A percentile compares a stretch with the other conserved stretches of the same genome.
Conservation (phyloP, 805 yeast genomes). For the Candida rishiriensis region DNA sequence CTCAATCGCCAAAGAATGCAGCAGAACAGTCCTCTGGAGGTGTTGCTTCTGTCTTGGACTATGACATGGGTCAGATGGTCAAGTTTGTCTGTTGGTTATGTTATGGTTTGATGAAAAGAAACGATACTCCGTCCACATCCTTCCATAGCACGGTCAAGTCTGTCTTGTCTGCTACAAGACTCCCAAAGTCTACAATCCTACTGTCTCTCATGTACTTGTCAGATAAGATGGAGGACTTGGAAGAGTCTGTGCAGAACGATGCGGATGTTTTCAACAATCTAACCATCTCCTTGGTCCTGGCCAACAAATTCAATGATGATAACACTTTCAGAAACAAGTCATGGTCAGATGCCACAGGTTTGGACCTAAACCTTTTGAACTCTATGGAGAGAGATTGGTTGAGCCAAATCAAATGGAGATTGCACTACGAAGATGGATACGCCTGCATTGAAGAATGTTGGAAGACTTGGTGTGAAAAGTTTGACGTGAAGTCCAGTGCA, state of each 20-base stretch:
- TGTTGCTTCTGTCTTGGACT: constrained; percentile 71
- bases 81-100: constrained; percentile 74
- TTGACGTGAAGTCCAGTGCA: constrained; percentile 10
- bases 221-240: constrained; percentile 42
- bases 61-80: constrained; percentile 74
- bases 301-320: constrained; percentile 94
- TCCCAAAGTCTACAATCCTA: constrained; percentile 77
- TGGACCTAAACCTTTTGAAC: constrained; percentile 58
- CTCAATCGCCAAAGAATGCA: constrained; percentile 4
- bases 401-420: constrained; percentile 24
- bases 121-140: constrained; percentile 39
- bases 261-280: constrained; percentile 49
- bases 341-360: constrained; percentile 95
- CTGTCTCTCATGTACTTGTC: constrained; percentile 76
- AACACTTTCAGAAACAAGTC: constrained; percentile 92
- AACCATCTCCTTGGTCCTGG: constrained; percentile 69
- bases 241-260: constrained; percentile 26
- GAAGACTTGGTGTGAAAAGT: constrained; percentile 33
- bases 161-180: constrained; percentile 80
- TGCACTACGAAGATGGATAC: constrained; percentile 29
- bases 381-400: constrained; percentile 57
- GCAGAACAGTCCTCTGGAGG: constrained; percentile 52
- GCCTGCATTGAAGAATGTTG: constrained; percentile 33
- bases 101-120: constrained; percentile 59
- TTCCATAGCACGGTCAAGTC: constrained; percentile 59